Evolutionary conservation across 495 filamentous ascomycete genomes (phyloP).

Genomic region (Penicillium cinerascens): DNA sequence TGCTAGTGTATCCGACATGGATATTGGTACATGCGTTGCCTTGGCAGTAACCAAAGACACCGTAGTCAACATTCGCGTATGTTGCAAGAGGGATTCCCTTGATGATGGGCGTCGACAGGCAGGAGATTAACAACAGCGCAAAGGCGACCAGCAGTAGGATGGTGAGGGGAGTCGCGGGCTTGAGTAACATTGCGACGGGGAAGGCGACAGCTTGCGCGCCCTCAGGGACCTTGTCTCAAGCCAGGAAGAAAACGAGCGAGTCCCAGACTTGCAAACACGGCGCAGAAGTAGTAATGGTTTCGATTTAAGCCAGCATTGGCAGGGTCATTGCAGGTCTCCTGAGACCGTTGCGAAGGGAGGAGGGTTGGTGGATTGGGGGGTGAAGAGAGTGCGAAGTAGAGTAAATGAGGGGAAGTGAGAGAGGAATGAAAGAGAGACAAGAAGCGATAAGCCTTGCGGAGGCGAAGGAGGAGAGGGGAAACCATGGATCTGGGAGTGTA

Average conservation of each 20-base stretch:
- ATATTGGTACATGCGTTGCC: constrained; percentile 61
- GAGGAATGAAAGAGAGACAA: constrained; percentile 14
- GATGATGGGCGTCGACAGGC: constrained; percentile 89
- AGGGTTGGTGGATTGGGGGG: neutral
- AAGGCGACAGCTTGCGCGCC: constrained; percentile 13
- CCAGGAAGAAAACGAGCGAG: constrained; percentile 7
- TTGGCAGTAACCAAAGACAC: constrained; percentile 89
- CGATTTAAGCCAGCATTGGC: constrained; percentile 14
- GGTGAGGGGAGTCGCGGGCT: constrained; percentile 89
- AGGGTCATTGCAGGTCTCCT: constrained; percentile 17
- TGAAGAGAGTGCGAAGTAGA: neutral
- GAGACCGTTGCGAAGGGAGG: constrained; percentile 1
- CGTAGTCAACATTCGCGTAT: constrained; percentile 74
- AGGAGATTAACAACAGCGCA: constrained; percentile 77
- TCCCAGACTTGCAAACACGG: constrained; percentile 7
- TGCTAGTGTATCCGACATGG: constrained; percentile 78
- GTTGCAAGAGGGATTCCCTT: constrained; percentile 77
- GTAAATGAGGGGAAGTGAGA: neutral
- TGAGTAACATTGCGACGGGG: constrained; percentile 55
- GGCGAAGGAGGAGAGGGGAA: constrained; percentile 8
- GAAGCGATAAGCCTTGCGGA: constrained; percentile 9
- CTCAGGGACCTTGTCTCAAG: constrained; percentile 8
- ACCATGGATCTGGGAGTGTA: constrained; percentile 5
- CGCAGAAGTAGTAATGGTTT: neutral
- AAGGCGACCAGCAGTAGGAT: constrained; percentile 84